Evolutionary conservation across 2,329 filamentous ascomycete species (phyloP), one percentile per base, ranked within the genome.

Genomic region (Xylariaceae sp.): DNA sequence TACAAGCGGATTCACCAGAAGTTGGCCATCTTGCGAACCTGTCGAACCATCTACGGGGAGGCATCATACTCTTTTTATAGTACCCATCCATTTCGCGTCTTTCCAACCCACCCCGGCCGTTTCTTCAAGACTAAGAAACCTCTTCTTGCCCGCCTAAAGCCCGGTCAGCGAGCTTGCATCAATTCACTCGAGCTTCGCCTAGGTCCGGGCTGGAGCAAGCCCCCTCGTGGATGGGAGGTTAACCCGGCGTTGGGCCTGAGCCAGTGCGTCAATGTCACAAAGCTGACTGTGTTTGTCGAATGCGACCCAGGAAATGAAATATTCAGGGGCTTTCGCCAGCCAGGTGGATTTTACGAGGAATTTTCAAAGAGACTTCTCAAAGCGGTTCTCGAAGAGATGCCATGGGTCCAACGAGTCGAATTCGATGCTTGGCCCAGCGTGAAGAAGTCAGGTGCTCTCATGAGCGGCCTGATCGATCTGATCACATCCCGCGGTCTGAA

Each of bases 71-170:
- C 80, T 57, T 88, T 90, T 68, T 91, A 88, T 71, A 81, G 81
- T 65, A 78, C 77, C 7, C 80, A 82, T 47, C 77, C 80, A 0
- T 81, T 88, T 47, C 84, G 86, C 49, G 69, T 92, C 29, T 91
- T 91, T 63, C 86, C 87, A 10, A 84, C 80, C 3, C 76, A 81
- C 18, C 81, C 81, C 4, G 84, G 84, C 37, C 78, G 81, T 32
- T 85, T 87, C 72, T 89, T 89, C 75, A 87, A 90, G 72, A 85
- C 84, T 24, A 89, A 89, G 73, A 83, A 83, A 61, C 88, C 88
- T 1, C 75, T 92, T 0, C 76, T 92, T 23, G 81, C 85, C 5
- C 84, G 88, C 15, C 72, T 92, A 49, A 83, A 84, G 16, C 71
- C 81, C 0, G 75, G 73, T 24, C 86, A 88, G 67, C 81, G 87